phyloP scores from a whole-genome alignment of 1,139 yeast genomes.

The Lodderomyces beijingensis region DNA sequence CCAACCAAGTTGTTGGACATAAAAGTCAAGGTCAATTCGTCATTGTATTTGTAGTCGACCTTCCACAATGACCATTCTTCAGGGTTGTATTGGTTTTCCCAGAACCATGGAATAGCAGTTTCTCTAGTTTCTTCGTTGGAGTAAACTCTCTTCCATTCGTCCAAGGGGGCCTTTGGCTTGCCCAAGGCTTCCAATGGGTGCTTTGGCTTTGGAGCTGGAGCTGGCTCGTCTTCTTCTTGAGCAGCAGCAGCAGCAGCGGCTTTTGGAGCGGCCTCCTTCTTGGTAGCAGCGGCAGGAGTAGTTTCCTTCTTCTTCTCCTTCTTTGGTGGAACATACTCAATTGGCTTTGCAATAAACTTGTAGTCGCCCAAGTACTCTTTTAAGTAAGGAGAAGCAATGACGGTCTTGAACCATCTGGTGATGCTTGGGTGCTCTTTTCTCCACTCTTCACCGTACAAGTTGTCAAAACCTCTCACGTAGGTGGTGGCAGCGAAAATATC shows the following conservation, averaged over 20 bases:
- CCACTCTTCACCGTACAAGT: conserved; percentile 74
- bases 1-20: conserved; percentile 98
- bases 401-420: conserved; percentile 84
- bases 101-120: conserved; percentile 95
- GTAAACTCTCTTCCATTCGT: conserved; percentile 96
- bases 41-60: conserved; percentile 97
- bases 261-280: conserved; percentile 35
- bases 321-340: conserved; percentile 73
- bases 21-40: conserved; percentile 92
- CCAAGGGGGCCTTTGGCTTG: conserved; percentile 66
- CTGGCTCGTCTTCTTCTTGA: conserved; percentile 36
- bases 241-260: conserved; percentile 40
- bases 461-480: conserved; percentile 61
- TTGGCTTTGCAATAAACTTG: conserved; percentile 61
- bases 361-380: conserved; percentile 38
- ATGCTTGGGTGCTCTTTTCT: conserved; percentile 68
- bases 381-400: conserved; percentile 55
- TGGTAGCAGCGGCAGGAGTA: conserved; percentile 23
- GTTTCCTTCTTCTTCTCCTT: conserved; percentile 55
- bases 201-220: conserved; percentile 62
- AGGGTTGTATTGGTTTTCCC: conserved; percentile 85
- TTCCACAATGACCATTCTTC: conserved; percentile 94
- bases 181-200: conserved; percentile 91
- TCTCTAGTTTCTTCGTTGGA: conserved; percentile 97
- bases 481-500: conserved; percentile 67